Percentiles rank a stretch among this genome's conserved stretches.
Evolutionary conservation across 2,329 filamentous ascomycete genomes (phyloP).

Genomic region (Coniochaeta hoffmannii): DNA sequence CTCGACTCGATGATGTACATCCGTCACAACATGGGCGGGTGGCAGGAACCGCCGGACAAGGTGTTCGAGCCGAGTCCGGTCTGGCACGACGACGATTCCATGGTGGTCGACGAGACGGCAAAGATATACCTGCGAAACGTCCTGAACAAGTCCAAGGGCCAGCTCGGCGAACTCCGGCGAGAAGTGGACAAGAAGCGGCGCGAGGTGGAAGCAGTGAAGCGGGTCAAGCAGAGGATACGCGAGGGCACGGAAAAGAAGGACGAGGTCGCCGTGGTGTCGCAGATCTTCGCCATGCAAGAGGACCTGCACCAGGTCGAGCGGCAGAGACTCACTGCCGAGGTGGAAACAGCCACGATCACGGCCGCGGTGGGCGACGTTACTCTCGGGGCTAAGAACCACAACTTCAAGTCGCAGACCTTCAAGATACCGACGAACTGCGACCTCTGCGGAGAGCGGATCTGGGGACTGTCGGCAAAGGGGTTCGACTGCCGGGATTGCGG

Average conservation of each 20-base stretch:
- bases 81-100: slow-evolving; percentile 87
- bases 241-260: slow-evolving; percentile 84
- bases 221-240: slow-evolving; percentile 65
- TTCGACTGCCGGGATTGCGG: slow-evolving; percentile 95
- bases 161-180: slow-evolving; percentile 69
- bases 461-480: slow-evolving; percentile 93
- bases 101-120: slow-evolving; percentile 79
- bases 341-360: slow-evolving; percentile 92
- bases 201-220: slow-evolving; percentile 74
- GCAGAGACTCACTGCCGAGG: slow-evolving; percentile 78
- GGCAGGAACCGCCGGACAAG: slow-evolving; percentile 79
- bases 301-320: slow-evolving; percentile 77
- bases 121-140: slow-evolving; percentile 90
- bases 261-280: slow-evolving; percentile 75
- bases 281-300: slow-evolving; percentile 81
- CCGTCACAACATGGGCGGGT: slow-evolving; percentile 76
- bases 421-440: slow-evolving; percentile 99
- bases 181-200: slow-evolving; percentile 80
- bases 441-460: slow-evolving; percentile 91
- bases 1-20: slow-evolving; percentile 98
- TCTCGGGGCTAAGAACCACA: slow-evolving; percentile 86
- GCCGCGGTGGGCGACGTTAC: slow-evolving; percentile 86
- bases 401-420: slow-evolving; percentile 98
- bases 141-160: slow-evolving; percentile 80
- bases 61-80: slow-evolving; percentile 90